Base-by-base conservation (phyloP, 495 filamentous ascomycete species). In the Penicillium longicatenatum region DNA sequence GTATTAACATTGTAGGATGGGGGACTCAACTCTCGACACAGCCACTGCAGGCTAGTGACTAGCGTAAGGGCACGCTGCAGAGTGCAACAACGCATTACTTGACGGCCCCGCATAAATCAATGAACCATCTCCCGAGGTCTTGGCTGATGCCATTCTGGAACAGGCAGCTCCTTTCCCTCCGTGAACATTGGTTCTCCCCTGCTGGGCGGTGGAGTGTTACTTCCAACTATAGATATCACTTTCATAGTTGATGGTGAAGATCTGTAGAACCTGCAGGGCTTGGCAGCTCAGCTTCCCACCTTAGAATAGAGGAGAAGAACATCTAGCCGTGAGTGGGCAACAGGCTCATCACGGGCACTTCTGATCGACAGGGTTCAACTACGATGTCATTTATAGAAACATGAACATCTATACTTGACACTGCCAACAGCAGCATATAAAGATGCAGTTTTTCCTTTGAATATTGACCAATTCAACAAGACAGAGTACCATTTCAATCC, bases 91-190 rank as follows among this genome's bases (percentile, higher is more conserved):
- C 31, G 12, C 3, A 35, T 29, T 47, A 16, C 8, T 26, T n/a
- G 10, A 47, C 1, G 7, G 7, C 17, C 31, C 31, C 21, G 17
- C 26, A 44, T 47, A 5, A 11, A 37, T 49, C 20, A 26, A 45
- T 29, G 45, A 54, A 10, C 59, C 41, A 48, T 49, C 19, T 14
- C 16, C 16, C 6, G 8, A 43, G n/a, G 6, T 59, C 64, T 67
- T 66, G 61, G 64, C 64, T 41, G 9, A 49, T 54, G 22, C 43
- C 17, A 42, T 20, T 2, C 10, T 57, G 11, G n/a, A 19, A 26
- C 53, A 64, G 64, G 64, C 64, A 67, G 39, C 64, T 55, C 35
- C 58, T 64, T 67, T 67, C 44, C 24, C 52, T 50, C 5, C 9
- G 12, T 41, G n/a, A 11, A 51, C 45, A 67, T 61, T 67, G 64